Conservation (phyloP, 345 rosid genomes). For the Rhodomyrtus tomentosa region DNA sequence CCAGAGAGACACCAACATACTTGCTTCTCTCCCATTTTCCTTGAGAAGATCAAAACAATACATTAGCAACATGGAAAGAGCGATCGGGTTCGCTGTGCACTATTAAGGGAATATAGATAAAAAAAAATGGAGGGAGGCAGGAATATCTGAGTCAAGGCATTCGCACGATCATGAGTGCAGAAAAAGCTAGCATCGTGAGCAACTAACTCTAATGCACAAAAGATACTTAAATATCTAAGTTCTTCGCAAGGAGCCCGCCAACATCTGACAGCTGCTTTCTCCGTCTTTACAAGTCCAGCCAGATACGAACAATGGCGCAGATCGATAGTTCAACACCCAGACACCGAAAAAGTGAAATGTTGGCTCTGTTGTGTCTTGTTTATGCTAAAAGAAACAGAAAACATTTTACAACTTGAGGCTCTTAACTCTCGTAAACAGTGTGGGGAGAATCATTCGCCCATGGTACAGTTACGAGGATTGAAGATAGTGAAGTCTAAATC, state of each 20-base stretch:
- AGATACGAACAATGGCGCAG: neutral
- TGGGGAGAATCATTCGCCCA: neutral
- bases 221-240: neutral
- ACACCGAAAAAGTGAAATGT: neutral
- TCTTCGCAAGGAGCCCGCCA: neutral
- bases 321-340: neutral
- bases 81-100: neutral
- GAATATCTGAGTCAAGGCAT: neutral
- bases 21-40: conserved; percentile 82
- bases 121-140: neutral
- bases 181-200: neutral
- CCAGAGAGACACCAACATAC: conserved; percentile 73
- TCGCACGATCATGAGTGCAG: neutral
- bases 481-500: neutral
- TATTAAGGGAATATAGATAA: neutral
- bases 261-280: neutral
- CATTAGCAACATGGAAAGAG: neutral
- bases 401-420: neutral
- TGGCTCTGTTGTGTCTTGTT: neutral
- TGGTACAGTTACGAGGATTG: neutral
- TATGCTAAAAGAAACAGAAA: neutral
- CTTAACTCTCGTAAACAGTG: neutral
- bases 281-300: neutral
- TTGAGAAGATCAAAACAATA: conserved; percentile 3
- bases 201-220: neutral